Conservation (phyloP, 225 moss, liverwort and hornwort genomes). For the Bryoerythrophyllum caledonicum region DNA sequence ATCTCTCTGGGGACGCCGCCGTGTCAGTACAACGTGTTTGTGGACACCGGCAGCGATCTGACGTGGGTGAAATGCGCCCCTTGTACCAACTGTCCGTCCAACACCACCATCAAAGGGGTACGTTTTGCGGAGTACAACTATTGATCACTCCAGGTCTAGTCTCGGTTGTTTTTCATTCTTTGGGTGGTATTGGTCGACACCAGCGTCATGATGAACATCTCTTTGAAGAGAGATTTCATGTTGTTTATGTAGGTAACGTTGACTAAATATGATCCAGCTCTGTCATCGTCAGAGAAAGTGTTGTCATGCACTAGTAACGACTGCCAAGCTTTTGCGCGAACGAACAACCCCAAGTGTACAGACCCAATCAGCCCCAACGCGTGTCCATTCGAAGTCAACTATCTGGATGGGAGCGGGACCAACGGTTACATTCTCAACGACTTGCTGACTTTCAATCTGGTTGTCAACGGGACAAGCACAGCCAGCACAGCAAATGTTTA, state of each 20-base stretch:
- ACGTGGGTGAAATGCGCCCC: constrained; percentile 73
- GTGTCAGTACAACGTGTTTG: constrained; percentile 47
- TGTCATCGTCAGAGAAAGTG: constrained; percentile 34
- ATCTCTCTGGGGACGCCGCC: constrained; percentile 67
- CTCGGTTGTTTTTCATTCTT: neutral
- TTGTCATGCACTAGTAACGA: constrained; percentile 32
- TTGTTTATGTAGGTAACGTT: constrained; percentile 41
- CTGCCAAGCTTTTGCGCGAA: constrained; percentile 24
- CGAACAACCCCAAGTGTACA: neutral
- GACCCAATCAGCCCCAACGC: neutral
- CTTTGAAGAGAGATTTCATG: constrained; percentile 5
- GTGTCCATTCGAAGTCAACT: constrained; percentile 40
- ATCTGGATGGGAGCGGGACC: constrained; percentile 53
- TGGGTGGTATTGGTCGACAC: neutral
- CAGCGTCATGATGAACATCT: neutral
- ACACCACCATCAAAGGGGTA: constrained; percentile 34
- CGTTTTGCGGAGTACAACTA: neutral
- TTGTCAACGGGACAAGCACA: constrained; percentile 26
- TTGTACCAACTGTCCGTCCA: constrained; percentile 51
- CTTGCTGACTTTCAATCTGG: constrained; percentile 40
- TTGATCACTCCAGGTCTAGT: neutral
- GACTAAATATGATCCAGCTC: constrained; percentile 46
- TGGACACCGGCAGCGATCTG: constrained; percentile 85
- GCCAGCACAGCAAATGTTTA: constrained; percentile 39
- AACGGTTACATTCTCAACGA: constrained; percentile 62